Percentiles rank a stretch among this genome's conserved stretches.
Conservation (phyloP, 2,329 filamentous ascomycete species). For the Epichloe baconii region DNA sequence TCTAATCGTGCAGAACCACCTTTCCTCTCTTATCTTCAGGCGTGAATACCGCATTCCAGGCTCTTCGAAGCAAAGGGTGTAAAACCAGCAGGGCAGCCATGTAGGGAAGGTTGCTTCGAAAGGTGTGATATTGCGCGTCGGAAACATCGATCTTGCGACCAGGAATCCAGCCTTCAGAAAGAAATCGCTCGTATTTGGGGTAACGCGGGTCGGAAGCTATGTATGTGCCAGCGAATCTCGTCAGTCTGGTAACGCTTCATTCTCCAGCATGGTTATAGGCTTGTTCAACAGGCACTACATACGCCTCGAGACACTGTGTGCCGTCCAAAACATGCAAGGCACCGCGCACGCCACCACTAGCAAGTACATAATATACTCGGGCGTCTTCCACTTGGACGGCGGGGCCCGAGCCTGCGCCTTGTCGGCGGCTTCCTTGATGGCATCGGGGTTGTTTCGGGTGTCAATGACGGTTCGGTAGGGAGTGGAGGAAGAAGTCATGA, state of each 20-base stretch:
- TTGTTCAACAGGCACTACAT: slow-evolving; percentile 15
- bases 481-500: slow-evolving; percentile 57
- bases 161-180: slow-evolving; percentile 80
- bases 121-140: slow-evolving; percentile 74
- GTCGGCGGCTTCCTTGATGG: slow-evolving; percentile 17
- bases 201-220: slow-evolving; percentile 73
- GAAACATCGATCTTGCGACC: slow-evolving; percentile 88
- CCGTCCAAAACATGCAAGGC: slow-evolving; percentile 84
- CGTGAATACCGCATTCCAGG: slow-evolving; percentile 49
- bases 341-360: slow-evolving; percentile 51
- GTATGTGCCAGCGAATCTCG: slow-evolving; percentile 21
- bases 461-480: slow-evolving; percentile 49
- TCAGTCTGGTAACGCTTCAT: neutral
- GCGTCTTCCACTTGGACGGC: slow-evolving; percentile 69
- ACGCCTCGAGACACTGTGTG: slow-evolving; percentile 76
- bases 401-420: slow-evolving; percentile 32
- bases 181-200: slow-evolving; percentile 52
- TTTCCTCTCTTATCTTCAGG: slow-evolving; percentile 19
- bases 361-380: slow-evolving; percentile 77
- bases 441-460: slow-evolving; percentile 29
- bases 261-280: too few relatives aligned
- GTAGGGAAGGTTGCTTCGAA: slow-evolving; percentile 76
- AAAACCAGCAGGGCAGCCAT: slow-evolving; percentile 59
- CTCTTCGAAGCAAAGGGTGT: slow-evolving; percentile 65
- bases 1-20: slow-evolving; percentile 45